A percentile compares a stretch with the other conserved stretches of the same genome.
Conservation (phyloP, 768 basidiomycete genomes). For the Tricholoma flavovirens region DNA sequence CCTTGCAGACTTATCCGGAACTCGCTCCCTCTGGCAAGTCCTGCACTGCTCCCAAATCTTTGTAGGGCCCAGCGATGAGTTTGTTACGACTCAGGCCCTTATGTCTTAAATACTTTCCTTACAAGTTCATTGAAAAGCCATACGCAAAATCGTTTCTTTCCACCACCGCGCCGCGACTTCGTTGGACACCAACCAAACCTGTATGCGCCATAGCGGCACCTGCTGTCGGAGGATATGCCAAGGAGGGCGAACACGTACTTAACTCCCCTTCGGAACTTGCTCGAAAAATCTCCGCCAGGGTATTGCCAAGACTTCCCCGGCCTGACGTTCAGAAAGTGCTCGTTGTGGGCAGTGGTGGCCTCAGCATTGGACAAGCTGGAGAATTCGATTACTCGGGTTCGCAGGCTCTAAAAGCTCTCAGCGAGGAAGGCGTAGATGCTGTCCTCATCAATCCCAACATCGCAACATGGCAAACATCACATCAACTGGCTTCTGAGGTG, state of each 20-base stretch:
- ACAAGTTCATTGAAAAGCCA: slow-evolving; percentile 19
- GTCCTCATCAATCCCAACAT: slow-evolving; percentile 99
- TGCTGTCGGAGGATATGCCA: slow-evolving; percentile 64
- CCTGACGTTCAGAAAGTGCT: slow-evolving; percentile 93
- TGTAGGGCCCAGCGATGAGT: slow-evolving; percentile 28
- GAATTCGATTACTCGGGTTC: slow-evolving; percentile 99
- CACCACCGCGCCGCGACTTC: slow-evolving; percentile 28
- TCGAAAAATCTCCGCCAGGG: slow-evolving; percentile 87
- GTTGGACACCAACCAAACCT: slow-evolving; percentile 43
- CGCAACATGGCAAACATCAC: slow-evolving; percentile 98
- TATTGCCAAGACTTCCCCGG: slow-evolving; percentile 85
- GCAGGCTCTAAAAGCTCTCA: slow-evolving; percentile 95
- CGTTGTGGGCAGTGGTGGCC: slow-evolving; percentile 93
- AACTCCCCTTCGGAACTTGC: slow-evolving; percentile 95
- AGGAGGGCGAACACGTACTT: slow-evolving; percentile 71
- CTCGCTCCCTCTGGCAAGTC: too few relatives aligned
- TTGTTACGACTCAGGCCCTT: slow-evolving; percentile 37
- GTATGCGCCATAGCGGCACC: slow-evolving; percentile 67
- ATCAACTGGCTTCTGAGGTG: slow-evolving; percentile 92
- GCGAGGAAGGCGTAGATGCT: slow-evolving; percentile 90
- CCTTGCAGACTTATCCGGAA: background rate
- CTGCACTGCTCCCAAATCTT: background rate
- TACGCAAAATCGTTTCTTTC: slow-evolving; percentile 49
- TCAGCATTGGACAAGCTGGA: slow-evolving; percentile 97
- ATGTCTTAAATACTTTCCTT: slow-evolving; percentile 23